phyloP scores from a whole-genome alignment of 306 rosid genomes.

The Herpetospermum pedunculosum region DNA sequence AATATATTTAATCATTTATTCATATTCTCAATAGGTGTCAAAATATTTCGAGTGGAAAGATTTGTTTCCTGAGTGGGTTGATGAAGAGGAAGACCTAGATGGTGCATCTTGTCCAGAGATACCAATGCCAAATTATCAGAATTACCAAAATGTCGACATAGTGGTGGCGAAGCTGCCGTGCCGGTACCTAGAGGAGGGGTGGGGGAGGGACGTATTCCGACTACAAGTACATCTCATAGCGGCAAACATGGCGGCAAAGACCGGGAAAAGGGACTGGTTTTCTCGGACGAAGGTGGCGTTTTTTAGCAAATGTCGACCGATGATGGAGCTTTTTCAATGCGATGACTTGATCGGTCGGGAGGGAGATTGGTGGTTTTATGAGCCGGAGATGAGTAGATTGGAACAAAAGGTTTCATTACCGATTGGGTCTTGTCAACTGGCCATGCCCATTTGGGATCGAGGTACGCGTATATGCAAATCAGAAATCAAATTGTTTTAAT shows the following conservation, averaged over 20 bases:
- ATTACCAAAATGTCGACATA: constrained; percentile 35
- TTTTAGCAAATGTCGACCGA: constrained; percentile 77
- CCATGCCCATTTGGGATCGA: constrained; percentile 92
- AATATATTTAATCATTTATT: no score
- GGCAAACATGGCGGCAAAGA: constrained; percentile 53
- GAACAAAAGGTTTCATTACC: constrained; percentile 70
- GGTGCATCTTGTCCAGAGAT: constrained; percentile 76
- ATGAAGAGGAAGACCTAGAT: constrained; percentile 82
- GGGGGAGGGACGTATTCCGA: constrained; percentile 67
- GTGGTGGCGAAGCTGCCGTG: constrained; percentile 77
- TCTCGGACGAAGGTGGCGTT: constrained; percentile 38
- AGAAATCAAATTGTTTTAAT: no score
- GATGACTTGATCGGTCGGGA: constrained; percentile 48
- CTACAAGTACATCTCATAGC: constrained; percentile 66
- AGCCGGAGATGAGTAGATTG: constrained; percentile 35
- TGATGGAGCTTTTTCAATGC: constrained; percentile 76
- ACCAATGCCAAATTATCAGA: constrained; percentile 55
- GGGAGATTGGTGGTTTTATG: constrained; percentile 79
- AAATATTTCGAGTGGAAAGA: constrained; percentile 73
- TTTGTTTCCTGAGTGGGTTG: constrained; percentile 86
- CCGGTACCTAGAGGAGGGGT: constrained; percentile 43
- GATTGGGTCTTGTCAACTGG: constrained; percentile 65
- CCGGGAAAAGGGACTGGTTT: constrained; percentile 45
- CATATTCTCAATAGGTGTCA: constrained; percentile 15
- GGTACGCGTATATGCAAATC: constrained; percentile 26